Conservation (phyloP, 768 basidiomycete genomes). For the Termitomyces eurrhizus region DNA sequence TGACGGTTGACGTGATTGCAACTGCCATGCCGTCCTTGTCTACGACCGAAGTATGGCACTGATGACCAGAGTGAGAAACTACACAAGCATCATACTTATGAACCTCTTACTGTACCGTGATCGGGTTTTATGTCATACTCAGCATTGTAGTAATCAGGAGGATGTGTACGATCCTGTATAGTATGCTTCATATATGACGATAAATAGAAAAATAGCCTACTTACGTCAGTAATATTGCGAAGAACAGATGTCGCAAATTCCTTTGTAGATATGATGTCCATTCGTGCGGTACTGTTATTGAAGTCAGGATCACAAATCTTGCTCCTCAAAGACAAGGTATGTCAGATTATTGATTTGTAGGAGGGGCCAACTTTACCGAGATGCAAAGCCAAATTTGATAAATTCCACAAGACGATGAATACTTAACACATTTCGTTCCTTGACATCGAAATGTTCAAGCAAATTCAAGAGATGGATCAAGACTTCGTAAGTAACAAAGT, state of each 20-base stretch:
- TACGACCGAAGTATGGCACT: slow-evolving; percentile 84
- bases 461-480: slow-evolving; percentile 90
- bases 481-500: slow-evolving; percentile 33
- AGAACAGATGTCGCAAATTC: slow-evolving; percentile 58
- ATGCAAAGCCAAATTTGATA: slow-evolving; percentile 68
- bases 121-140: slow-evolving; percentile 73
- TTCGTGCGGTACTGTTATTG: slow-evolving; percentile 47
- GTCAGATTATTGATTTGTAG: not conserved
- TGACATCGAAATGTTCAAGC: slow-evolving; percentile 66
- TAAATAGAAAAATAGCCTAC: slow-evolving; percentile 19
- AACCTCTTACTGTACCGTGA: slow-evolving; percentile 77
- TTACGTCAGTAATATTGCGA: slow-evolving; percentile 78
- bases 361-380: slow-evolving; percentile 29
- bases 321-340: slow-evolving; percentile 45
- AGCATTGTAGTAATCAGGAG: slow-evolving; percentile 80
- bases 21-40: slow-evolving; percentile 89
- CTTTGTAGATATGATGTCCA: slow-evolving; percentile 67
- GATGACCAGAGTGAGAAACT: not conserved
- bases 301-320: slow-evolving; percentile 79
- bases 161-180: slow-evolving; percentile 74
- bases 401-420: slow-evolving; percentile 81
- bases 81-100: not conserved
- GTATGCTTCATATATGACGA: not conserved
- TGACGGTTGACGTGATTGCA: slow-evolving; percentile 83
- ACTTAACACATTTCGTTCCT: slow-evolving; percentile 56